Evolutionary conservation across 2,329 filamentous ascomycete species (phyloP).

Genomic region (Trichophaea hybrida): DNA sequence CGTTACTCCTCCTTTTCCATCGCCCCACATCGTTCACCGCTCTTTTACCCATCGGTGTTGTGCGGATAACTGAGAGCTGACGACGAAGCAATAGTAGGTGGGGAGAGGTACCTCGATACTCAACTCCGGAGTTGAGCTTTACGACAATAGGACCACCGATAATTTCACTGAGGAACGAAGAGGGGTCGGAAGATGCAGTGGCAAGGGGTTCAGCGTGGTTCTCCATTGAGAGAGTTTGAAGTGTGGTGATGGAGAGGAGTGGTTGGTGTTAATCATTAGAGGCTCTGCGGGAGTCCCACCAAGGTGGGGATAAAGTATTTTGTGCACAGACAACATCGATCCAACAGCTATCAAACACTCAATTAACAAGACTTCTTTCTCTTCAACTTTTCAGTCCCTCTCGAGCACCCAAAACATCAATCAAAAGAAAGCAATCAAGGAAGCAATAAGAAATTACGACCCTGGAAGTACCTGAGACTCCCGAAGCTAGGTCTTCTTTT

Average conservation of each 20-base stretch:
- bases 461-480: too few species aligned
- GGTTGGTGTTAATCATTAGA: neutral
- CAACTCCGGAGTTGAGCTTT: constrained; percentile 94
- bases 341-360: too few species aligned
- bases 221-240: neutral
- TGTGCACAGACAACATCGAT: too few species aligned
- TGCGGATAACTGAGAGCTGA: neutral
- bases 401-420: too few species aligned
- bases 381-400: too few species aligned
- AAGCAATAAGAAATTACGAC: too few species aligned
- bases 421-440: too few species aligned
- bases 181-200: constrained; percentile 47
- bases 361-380: too few species aligned
- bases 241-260: neutral
- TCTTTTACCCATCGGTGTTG: neutral
- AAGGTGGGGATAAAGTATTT: too few species aligned
- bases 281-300: neutral
- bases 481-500: too few species aligned
- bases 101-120: constrained; percentile 65
- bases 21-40: neutral
- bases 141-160: constrained; percentile 89
- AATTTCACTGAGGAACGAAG: constrained; percentile 83
- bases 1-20: neutral
- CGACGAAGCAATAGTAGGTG: neutral
- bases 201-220: neutral